Evolutionary conservation across 2,329 filamentous ascomycete species (phyloP), one percentile per base, ranked within the genome.

Genomic region (Mycosphaerella arachidis): DNA sequence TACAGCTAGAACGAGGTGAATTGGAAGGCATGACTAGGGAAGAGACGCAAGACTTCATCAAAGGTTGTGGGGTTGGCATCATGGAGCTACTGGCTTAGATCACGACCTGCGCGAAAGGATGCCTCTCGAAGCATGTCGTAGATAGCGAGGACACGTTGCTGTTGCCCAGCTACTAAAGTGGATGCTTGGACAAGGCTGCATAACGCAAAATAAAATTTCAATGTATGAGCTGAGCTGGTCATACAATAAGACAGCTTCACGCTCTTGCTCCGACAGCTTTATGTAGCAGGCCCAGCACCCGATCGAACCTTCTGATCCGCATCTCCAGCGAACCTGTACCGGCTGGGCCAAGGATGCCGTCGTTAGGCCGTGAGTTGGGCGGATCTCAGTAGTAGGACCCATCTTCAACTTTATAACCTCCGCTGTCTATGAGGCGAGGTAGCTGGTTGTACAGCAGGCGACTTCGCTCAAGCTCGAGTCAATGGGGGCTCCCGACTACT

Each of bases 1-100:
- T 77, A 1, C 82, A 84, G 63, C 72, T 85, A 4, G 82, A 84
- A 63, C 74, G 73, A 29, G 80, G 81, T 0, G 70, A 75, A 66
- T 66, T 81, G 7, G 67, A 71, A 16, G 74, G 73, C 9, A 65
- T 80, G 60, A 74, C 71, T 24, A 59, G 61, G n/a, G 66, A 63
- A 27, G 72, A 79, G 57, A 79, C 76, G 10, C 57, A 66, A 30
- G 64, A 64, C 12, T 71, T 81, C 30, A 70, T 76, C 46, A 57
- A 63, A 33, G 46, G 53, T 9, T 73, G 68, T 59, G 70, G 70
- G 12, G 29, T 65, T 18, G 56, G 59, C 48, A 51, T 62, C 6
- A 53, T 43, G 33, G 55, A 58, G 3, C 57, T 66, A 5, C 58
- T 30, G 40, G 40, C 40, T n/a, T 43, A 43, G 40, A 43, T n/a